These are phyloP conservation scores for Tricholoma saponaceum DNA, from an alignment of 768 basidiomycete genomes.

Conservation along the genomic window DNA sequence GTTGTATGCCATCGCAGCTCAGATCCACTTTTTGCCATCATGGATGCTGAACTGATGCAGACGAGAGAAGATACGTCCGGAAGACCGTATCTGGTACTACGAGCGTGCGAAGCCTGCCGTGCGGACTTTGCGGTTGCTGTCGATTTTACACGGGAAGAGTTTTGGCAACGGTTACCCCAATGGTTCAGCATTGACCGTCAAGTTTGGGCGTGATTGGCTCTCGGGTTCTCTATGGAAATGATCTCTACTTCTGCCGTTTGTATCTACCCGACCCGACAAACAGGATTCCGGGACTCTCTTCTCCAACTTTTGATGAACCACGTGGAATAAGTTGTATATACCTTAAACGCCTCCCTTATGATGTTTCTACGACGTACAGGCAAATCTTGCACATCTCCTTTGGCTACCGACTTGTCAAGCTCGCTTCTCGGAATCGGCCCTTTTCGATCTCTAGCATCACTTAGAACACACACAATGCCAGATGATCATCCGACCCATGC, in stretches of 20 bases:
- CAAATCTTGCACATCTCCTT: not conserved
- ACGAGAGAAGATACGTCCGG: conserved; percentile 45
- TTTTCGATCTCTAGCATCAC: not conserved
- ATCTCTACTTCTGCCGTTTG: not conserved
- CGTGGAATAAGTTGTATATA: not conserved
- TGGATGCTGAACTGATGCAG: conserved; percentile 65
- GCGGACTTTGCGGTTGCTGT: conserved; percentile 59
- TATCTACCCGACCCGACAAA: not conserved
- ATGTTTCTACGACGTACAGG: not conserved
- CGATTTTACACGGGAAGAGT: conserved; percentile 53
- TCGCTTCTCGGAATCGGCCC: not conserved
- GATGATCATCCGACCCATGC: conserved; percentile 8
- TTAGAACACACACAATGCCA: not conserved
- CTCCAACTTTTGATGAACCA: not conserved
- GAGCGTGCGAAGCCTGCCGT: conserved; percentile 63
- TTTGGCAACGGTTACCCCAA: conserved; percentile 59
- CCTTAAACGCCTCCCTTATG: not conserved
- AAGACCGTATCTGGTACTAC: conserved; percentile 38
- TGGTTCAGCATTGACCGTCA: conserved; percentile 58
- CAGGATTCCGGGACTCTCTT: not conserved
- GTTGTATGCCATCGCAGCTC: conserved; percentile 60
- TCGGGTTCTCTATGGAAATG: not conserved
- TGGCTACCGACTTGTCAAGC: not conserved
- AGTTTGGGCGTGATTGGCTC: conserved; percentile 21
- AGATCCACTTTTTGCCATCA: conserved; percentile 68